Conservation (phyloP, 495 filamentous ascomycete genomes). For the Rusavskia elegans region DNA sequence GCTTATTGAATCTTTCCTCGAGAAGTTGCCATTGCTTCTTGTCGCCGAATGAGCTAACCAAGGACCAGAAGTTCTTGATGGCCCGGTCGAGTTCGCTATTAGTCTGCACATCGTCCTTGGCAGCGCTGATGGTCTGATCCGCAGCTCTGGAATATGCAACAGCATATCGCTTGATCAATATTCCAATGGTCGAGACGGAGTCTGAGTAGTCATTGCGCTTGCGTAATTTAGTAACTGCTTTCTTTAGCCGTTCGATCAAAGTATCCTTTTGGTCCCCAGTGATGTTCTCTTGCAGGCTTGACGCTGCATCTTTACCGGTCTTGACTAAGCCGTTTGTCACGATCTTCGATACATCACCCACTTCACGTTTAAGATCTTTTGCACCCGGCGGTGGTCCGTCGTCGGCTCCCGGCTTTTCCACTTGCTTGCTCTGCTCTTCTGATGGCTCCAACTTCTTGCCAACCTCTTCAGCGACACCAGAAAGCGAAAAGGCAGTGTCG, state of each 20-base stretch:
- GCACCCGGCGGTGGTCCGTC: slow-evolving; percentile 33
- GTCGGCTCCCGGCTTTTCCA: slow-evolving; percentile 43
- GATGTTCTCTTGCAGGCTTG: slow-evolving; percentile 53
- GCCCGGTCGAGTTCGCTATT: slow-evolving; percentile 66
- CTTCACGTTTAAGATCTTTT: slow-evolving; percentile 46
- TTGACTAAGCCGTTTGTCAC: slow-evolving; percentile 46
- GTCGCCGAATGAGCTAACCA: slow-evolving; percentile 68
- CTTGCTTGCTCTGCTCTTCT: slow-evolving; percentile 35
- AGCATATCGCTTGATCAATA: slow-evolving; percentile 65
- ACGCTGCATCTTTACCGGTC: slow-evolving; percentile 47
- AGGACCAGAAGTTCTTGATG: slow-evolving; percentile 55
- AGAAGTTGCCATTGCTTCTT: slow-evolving; percentile 57
- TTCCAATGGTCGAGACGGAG: slow-evolving; percentile 61
- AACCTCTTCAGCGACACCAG: slow-evolving; percentile 53
- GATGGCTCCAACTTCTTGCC: slow-evolving; percentile 57
- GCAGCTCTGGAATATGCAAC: slow-evolving; percentile 57
- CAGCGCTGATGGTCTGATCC: slow-evolving; percentile 41
- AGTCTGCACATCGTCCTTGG: slow-evolving; percentile 50
- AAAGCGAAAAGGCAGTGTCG: slow-evolving; percentile 68
- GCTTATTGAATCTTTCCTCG: slow-evolving; percentile 44
- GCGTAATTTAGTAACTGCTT: slow-evolving; percentile 57
- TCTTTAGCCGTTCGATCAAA: slow-evolving; percentile 57
- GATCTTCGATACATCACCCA: slow-evolving; percentile 43
- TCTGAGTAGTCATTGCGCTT: slow-evolving; percentile 68
- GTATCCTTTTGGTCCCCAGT: slow-evolving; percentile 55